Evolutionary conservation across 2,329 filamentous ascomycete species (phyloP), one percentile per base, ranked within the genome.

Genomic region (Fonsecaea pedrosoi): DNA sequence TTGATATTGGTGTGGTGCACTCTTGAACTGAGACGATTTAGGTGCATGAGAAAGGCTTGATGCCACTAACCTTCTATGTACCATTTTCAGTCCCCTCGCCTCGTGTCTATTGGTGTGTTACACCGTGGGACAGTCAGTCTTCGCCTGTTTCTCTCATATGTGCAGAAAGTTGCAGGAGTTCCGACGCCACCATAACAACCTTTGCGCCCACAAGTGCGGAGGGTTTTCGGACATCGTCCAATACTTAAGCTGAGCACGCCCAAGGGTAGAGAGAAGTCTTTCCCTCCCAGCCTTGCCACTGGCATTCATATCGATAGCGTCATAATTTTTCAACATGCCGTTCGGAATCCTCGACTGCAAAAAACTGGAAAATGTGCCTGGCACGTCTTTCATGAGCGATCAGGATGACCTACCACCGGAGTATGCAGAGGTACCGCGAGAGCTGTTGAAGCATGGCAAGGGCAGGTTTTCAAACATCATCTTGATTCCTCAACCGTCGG

Each of bases 351-450:
- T 75, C 15, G 74, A 75, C 48, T 74, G 75, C 57, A 73, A 69
- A 50, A 71, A 75, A 40, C 66, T 75, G 42, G 66, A 72, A 58
- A 71, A 74, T 42, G 73, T 76, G 21, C 75, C 75, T 25, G 75
- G 75, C n/a, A 77, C 75, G 25, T 73, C 66, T 1, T 72, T 76
- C 59, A 73, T 75, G 64, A 73, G 74, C 54, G 74, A 70, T 50
- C 73, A 71, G 35, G 73, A 74, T 32, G 82, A 85, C 61, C 70
- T 84, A 35, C 82, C 83, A 9, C 74, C 76, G 4, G 82, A 84
- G 66, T 83, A 82, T 66, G 74, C 77, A 15, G 74, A 76, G 8
- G 72, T 84, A n/a, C 62, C 62, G 40, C 62, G 62, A 63, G 54
- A 50, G 3, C 37, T 37, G 9, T 79, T 77, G 35, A 75, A 75